Evolutionary conservation across 2,329 filamentous ascomycete species (phyloP), one percentile per base, ranked within the genome.

Genomic region (Pestalotiopsis sp.): DNA sequence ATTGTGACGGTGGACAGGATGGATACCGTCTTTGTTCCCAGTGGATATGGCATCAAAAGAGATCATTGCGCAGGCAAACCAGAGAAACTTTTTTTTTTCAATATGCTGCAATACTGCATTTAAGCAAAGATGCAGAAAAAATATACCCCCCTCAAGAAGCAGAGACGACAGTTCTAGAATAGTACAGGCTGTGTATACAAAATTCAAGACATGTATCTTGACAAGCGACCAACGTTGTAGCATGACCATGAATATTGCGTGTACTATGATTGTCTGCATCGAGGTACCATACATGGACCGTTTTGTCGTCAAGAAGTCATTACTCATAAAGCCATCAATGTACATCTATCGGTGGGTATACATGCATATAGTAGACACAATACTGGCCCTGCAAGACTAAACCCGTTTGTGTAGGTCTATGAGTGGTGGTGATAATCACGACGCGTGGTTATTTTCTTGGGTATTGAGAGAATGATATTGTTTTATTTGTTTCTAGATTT

Each of bases 1-100:
- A 35, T n/a, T 20, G 14, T 17, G 13, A 35, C 20, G 44, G 44
- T n/a, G 30, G 17, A 38, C 17, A 61, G 13, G 17, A 39, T 20
- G 58, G 20, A n/a, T 17, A 35, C 20, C 14, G 5, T 11, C 14
- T 61, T 22, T 52, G 14, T 35, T 61, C n/a, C 35, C 26, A 58
- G 22, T 35, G 26, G 17, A 60, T 38, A 14, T 35, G 24, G 30
- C 58, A 39, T 65, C 35, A n/a, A 26, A 65, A 65, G 63, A 65
- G 26, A 57, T 22, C 52, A 20, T 65, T 65, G 63, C 63, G 63
- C 63, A 65, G 63, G 63, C 63, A 65, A 65, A 35, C 26, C 17
- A 57, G n/a, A 30, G 44, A 48, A 7, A n/a, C n/a, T 52, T 20
- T 20, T 30, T n/a, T 59, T 35, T 24, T 60, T 60, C 7, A 38